Percentiles rank a stretch among this genome's conserved stretches.
These are phyloP conservation scores for Telfairia occidentalis DNA, from an alignment of 331 rosid species.

Conservation along the genomic window DNA sequence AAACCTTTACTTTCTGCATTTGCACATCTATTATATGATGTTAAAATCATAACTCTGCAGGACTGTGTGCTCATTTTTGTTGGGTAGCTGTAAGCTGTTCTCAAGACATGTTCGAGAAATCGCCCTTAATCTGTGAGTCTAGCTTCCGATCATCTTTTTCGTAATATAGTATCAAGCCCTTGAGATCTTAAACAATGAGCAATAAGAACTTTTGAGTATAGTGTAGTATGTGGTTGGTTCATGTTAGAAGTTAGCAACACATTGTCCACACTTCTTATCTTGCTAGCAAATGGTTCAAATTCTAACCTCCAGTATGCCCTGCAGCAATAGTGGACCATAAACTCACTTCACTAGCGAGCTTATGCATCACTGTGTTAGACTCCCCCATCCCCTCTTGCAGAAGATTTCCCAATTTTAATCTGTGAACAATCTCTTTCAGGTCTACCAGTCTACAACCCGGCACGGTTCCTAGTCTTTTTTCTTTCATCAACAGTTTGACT, in stretches of 20 bases:
- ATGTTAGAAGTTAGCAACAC: background rate
- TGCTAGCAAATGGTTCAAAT: background rate
- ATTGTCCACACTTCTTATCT: background rate
- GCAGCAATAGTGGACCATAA: background rate
- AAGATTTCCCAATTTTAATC: conserved; percentile 28
- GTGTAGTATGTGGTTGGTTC: background rate
- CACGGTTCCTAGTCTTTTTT: conserved; percentile 27
- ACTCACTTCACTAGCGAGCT: conserved; percentile 23
- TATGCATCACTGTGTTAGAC: conserved; percentile 17
- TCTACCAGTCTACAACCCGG: conserved; percentile 63
- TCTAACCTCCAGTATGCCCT: background rate
- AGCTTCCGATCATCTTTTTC: background rate
- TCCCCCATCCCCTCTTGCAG: conserved; percentile 25
- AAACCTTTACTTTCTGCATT: background rate
- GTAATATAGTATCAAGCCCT: background rate
- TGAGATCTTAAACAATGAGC: background rate
- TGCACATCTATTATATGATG: background rate
- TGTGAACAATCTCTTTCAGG: conserved; percentile 52
- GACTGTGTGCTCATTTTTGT: background rate
- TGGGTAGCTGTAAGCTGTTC: background rate
- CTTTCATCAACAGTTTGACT: conserved; percentile 43
- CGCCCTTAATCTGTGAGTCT: background rate
- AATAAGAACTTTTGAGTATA: background rate
- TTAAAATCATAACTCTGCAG: background rate
- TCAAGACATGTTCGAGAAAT: background rate